Conservation (phyloP, 176 grass and related monocot species). For the Triticum aestivum region DNA sequence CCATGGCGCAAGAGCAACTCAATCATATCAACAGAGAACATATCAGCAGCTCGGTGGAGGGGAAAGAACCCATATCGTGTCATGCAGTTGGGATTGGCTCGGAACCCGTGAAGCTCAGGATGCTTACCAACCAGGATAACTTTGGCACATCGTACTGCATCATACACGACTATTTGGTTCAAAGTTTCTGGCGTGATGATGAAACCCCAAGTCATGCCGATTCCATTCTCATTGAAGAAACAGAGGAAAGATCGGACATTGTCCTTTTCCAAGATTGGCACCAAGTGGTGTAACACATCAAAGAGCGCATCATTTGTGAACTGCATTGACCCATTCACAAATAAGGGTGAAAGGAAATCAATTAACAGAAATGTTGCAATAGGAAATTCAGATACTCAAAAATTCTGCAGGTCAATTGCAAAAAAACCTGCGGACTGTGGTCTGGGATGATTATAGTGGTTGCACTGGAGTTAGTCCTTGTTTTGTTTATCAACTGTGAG, state of each 20-base stretch:
- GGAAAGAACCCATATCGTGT: constrained; percentile 3
- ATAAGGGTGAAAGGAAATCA: not conserved
- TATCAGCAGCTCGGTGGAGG: constrained; percentile 24
- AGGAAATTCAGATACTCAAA: not conserved
- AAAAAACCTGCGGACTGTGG: not conserved
- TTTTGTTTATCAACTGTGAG: not conserved
- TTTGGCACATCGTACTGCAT: not conserved
- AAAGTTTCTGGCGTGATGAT: not conserved
- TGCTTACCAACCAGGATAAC: not conserved
- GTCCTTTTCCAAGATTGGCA: not conserved
- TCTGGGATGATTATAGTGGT: not conserved
- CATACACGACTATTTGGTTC: not conserved
- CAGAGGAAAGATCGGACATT: not conserved
- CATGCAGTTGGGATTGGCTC: constrained; percentile 22
- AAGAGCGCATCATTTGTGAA: not conserved
- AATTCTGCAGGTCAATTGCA: not conserved
- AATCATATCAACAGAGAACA: constrained; percentile 27
- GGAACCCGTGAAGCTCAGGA: not conserved
- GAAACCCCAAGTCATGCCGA: not conserved
- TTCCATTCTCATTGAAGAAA: not conserved
- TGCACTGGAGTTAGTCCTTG: not conserved
- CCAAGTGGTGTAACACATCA: not conserved
- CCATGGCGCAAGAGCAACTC: constrained; percentile 5
- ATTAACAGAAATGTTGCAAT: not conserved
- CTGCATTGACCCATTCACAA: not conserved